Evolutionary conservation across 805 yeast species (phyloP), one percentile per base, ranked within the genome.

Genomic region (Hanseniaspora clermontiae): DNA sequence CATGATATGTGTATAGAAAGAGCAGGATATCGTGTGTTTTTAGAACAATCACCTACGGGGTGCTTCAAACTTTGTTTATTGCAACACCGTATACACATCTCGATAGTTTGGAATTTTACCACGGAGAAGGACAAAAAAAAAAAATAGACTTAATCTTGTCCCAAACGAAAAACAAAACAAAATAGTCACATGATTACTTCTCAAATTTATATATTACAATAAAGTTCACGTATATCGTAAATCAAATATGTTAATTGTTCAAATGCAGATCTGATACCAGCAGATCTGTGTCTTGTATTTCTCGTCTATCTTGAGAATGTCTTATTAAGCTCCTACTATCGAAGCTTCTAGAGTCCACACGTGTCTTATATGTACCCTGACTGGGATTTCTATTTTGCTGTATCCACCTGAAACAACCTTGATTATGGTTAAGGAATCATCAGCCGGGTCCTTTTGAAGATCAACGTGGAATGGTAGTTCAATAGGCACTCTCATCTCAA

Each of bases 341-440:
- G 91, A 83, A 60, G 93, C 75, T 70, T 93, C 98, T 61, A 93
- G 75, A 1, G 98, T 93, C 98, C 98, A 93, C 19, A 91, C 97
- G 62, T 97, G 77, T 62, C 98, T 80, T 57, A 87, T 81, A 65
- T 93, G 97, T 17, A 90, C 81, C 63, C 79, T 82, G 29, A 89
- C 79, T 2, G 68, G 68, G 5, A 76, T 68, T n/a, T 60, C 61
- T 14, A 72, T 62, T 20, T 61, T 59, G 11, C 51, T 45, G 15
- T 50, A 50, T 5, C 58, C 58, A n/a, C 51, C 51, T 17, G 51
- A 51, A 29, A 45, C 27, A 20, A 57, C 49, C 24, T 47, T 51
- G 11, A 57, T 38, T 27, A 57, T 49, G 19, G 52, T 57, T 14
- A 57, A 14, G n/a, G 50, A 39, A 4, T 36, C 19, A 31, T 51